Evolutionary conservation across 805 yeast species (phyloP), one percentile per base, ranked within the genome.

Genomic region (Metschnikowia proteae): DNA sequence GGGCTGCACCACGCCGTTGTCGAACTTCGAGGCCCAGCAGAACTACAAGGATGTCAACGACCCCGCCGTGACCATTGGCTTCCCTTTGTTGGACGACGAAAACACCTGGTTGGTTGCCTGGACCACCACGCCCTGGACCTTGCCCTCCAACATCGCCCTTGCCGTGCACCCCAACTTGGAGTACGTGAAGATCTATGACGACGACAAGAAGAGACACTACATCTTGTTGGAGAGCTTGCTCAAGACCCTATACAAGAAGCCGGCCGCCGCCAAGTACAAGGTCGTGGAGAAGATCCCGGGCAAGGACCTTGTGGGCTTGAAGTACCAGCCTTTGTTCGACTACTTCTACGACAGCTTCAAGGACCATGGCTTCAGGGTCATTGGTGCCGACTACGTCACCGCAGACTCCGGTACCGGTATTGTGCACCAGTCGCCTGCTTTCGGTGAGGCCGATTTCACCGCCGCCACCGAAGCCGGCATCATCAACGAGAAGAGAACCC

Each of bases 121-220:
- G 99, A 94, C 99, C 39, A 94, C 99, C 52, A 94, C 99, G 26
- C 99, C 99, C 46, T 94, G 99, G 99, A 95, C 99, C 44, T 77
- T 94, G 64, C 99, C 99, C 37, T 87, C 96, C 28, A 92, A 94
- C 68, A 72, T 94, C 66, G 92, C 91, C 10, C 79, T 94, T 53
- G 91, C 96, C 63, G 98, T 94, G 39, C 81, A 94, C 73, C 95
- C 97, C 46, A 80, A 82, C 8, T 83, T 89, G 54, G 97, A 90
- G 71, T 94, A 94, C 63, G 86, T 87, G 60, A 95, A 94, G 76
- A 88, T 94, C 55, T 84, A 75, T 60, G 97, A 94, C 66, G 97
- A 92, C 73, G 89, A 83, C 55, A 81, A 85, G 58, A 87, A 86
- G 60, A 80, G 81, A 63, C 74, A 88, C 71, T 94, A 80, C 76